These are phyloP conservation scores for Penicillium ochrochloron DNA, from an alignment of 495 filamentous ascomycete genomes.

Conservation along the genomic window DNA sequence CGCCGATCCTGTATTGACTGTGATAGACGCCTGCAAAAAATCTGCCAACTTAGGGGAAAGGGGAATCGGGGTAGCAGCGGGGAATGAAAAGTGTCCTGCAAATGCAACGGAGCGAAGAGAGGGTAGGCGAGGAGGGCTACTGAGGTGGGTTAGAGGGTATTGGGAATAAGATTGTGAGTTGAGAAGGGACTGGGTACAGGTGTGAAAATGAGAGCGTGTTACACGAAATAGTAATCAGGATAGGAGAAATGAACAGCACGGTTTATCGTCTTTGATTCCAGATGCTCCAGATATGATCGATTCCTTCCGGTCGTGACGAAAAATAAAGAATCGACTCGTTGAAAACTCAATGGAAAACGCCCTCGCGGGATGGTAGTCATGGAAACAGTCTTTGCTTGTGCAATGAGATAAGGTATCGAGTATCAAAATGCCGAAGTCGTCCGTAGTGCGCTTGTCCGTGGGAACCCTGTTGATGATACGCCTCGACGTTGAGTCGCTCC, in stretches of 20 bases:
- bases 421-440: conserved; percentile 43
- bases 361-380: conserved; percentile 6
- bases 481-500: conserved; percentile 32
- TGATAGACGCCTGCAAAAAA: conserved; percentile 4
- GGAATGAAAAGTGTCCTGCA: neutral
- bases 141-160: neutral
- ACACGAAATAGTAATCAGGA: neutral
- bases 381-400: conserved; percentile 16
- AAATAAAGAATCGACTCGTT: conserved; percentile 1
- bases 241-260: neutral
- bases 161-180: neutral
- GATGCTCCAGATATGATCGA: conserved; percentile 25
- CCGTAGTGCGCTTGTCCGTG: conserved; percentile 49
- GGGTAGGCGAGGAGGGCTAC: neutral
- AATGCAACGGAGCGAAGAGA: conserved; percentile 2
- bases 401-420: conserved; percentile 12
- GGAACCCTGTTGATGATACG: conserved; percentile 39
- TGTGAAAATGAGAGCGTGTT: conserved; percentile 10
- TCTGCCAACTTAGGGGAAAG: neutral
- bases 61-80: neutral
- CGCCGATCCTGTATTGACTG: conserved; percentile 41
- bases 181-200: neutral
- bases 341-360: conserved; percentile 13
- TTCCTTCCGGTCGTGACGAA: conserved; percentile 12
- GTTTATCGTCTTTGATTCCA: conserved; percentile 33